Base-by-base conservation (phyloP, 2,329 filamentous ascomycete genomes). In the Coccinonectria pachysandricola region DNA sequence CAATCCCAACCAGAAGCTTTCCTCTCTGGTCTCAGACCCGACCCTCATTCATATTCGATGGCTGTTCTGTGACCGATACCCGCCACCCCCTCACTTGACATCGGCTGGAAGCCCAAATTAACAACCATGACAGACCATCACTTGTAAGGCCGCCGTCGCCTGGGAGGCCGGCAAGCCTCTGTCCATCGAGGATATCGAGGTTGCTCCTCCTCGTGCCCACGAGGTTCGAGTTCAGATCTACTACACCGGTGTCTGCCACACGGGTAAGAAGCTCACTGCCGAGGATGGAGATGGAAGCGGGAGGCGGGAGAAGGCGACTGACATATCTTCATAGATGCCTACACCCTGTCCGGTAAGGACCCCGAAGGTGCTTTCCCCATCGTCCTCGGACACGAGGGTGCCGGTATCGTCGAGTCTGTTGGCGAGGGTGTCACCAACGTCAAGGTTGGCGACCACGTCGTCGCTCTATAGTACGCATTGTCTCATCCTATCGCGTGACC, bases 181-280 rank as follows among this genome's bases (percentile, higher is more conserved):
- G 40, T 75, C 68, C 48, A 71, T 96, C 44, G 91, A 98, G 64
- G 84, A 93, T 45, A 69, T 98, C 48, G 87, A 96, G 64, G 91
- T 98, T 41, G 75, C 70, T 27, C 81, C 88, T 37, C 91, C 91
- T 34, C 77, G 71, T 60, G 87, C 88, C 36, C 75, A 93, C 62
- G 91, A 98, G 65, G 91, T 98, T 53, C 84, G 91, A 49, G 94
- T 98, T 53, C 66, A 96, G 68, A 84, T 96, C 56, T 79, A 88
- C 69, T 92, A 95, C 68, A 98, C 91, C 28, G 91, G 91, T 61
- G 91, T 98, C 55, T 98, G 91, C 69, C 91, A 98, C 66, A 98
- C 88, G 55, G 84, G 84, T 91, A 63, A 45, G 57, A 21, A 21
- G 28, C 20, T 14, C 8, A 11, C 20, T 17, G 8, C 19, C 24